phyloP scores from a whole-genome alignment of 495 filamentous ascomycete species.

The Penicillium flavigenum region DNA sequence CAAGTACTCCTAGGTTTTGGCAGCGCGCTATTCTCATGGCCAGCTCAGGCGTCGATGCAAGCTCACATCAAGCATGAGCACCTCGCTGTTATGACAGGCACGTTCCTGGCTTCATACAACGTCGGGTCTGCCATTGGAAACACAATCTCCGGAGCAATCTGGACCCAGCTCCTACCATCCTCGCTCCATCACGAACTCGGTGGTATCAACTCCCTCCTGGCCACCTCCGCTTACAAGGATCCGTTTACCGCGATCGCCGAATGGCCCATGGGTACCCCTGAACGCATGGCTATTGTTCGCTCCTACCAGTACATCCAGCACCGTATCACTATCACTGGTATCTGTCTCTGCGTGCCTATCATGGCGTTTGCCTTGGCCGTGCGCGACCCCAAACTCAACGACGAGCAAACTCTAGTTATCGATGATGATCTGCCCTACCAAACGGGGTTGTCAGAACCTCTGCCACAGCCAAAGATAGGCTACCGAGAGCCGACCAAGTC shows the following conservation, averaged over 20 bases:
- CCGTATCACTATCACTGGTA: constrained; percentile 13
- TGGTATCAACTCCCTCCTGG: constrained; percentile 8
- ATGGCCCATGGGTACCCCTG: constrained; percentile 13
- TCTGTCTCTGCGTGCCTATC: constrained; percentile 14
- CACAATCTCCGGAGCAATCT: constrained; percentile 51
- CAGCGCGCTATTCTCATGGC: constrained; percentile 43
- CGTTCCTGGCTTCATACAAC: constrained; percentile 47
- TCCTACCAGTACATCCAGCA: constrained; percentile 12
- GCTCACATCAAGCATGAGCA: constrained; percentile 42
- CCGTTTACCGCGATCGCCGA: constrained; percentile 8
- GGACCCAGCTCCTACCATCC: constrained; percentile 47
- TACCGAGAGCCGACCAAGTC: not conserved
- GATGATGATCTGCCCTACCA: not conserved
- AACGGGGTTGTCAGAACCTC: not conserved
- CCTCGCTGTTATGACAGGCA: constrained; percentile 50
- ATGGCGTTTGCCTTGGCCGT: constrained; percentile 13
- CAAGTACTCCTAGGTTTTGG: constrained; percentile 50
- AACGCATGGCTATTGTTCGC: constrained; percentile 10
- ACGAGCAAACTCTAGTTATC: constrained; percentile 6
- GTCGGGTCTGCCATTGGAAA: constrained; percentile 52
- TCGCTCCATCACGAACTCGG: constrained; percentile 22
- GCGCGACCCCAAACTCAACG: constrained; percentile 10
- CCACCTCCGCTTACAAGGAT: constrained; percentile 6
- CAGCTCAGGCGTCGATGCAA: constrained; percentile 36
- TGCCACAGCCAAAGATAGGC: not conserved